Evolutionary conservation across 495 filamentous ascomycete genomes (phyloP).

Genomic region (Friedmanniomyces simplex): DNA sequence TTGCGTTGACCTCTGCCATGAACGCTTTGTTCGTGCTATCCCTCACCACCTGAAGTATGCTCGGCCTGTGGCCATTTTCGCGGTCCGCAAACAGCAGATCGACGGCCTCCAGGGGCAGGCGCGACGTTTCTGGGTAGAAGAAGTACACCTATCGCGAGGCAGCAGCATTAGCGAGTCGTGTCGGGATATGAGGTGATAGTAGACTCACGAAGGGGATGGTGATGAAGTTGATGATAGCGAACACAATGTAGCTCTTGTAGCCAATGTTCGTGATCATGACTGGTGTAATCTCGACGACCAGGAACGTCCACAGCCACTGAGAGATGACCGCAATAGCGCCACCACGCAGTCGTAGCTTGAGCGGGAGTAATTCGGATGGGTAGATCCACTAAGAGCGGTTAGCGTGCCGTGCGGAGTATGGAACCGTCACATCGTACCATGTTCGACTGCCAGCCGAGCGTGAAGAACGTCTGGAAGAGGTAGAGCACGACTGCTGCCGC

Average conservation of each 20-base stretch:
- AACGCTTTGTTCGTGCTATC: conserved; percentile 11
- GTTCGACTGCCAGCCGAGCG: conserved; percentile 19
- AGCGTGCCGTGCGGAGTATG: too few relatives aligned
- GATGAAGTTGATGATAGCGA: conserved; percentile 17
- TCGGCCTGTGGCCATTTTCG: conserved; percentile 4
- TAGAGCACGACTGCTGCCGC: conserved; percentile 16
- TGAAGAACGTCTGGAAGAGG: conserved; percentile 21
- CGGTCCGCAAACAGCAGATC: conserved; percentile 19
- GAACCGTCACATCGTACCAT: too few relatives aligned
- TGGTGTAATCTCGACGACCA: conserved; percentile 19
- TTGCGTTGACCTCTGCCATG: conserved; percentile 7
- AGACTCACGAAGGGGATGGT: conserved; percentile 1
- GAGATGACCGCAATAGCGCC: conserved; percentile 14
- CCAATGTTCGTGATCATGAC: conserved; percentile 18
- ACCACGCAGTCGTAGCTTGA: conserved; percentile 12
- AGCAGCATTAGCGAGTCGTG: neutral
- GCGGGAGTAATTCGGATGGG: conserved; percentile 14
- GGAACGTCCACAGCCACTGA: conserved; percentile 19
- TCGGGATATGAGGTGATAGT: neutral
- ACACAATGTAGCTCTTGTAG: conserved; percentile 19
- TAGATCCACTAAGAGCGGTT: conserved; percentile 7
- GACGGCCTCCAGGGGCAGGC: conserved; percentile 17
- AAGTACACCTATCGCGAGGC: conserved; percentile 4
- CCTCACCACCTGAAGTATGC: conserved; percentile 13
- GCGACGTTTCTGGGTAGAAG: conserved; percentile 8